phyloP scores from a whole-genome alignment of 1,139 yeast species.

The Meyerozyma guilliermondii region DNA sequence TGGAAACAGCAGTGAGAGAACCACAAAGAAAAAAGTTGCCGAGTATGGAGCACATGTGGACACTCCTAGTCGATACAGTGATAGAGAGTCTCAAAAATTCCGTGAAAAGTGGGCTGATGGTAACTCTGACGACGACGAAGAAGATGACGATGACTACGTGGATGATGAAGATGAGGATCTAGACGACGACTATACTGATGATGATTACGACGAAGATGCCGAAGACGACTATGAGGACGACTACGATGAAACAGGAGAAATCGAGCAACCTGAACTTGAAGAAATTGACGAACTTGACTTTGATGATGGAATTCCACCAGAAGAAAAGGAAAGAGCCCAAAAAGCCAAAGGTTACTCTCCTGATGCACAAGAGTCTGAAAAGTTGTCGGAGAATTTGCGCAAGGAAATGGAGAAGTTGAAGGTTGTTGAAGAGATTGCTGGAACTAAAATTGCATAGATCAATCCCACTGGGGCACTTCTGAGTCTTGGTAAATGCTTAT shows the following conservation, averaged over 20 bases:
- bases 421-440: constrained; percentile 4
- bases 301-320: constrained; percentile 9
- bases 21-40: constrained; percentile 8
- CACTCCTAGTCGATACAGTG: constrained; percentile 1
- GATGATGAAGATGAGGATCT: constrained; percentile 20
- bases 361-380: constrained; percentile 6
- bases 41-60: constrained; percentile 8
- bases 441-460: constrained; percentile 1
- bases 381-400: constrained; percentile 6
- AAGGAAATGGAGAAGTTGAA: constrained; percentile 5
- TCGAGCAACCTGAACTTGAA: constrained; percentile 5
- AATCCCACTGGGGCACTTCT: no score
- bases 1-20: constrained; percentile 16
- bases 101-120: constrained; percentile 11
- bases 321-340: constrained; percentile 8
- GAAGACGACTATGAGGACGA: constrained; percentile 23
- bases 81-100: not conserved
- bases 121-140: constrained; percentile 24
- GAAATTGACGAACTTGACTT: constrained; percentile 10
- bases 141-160: constrained; percentile 24
- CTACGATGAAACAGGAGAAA: constrained; percentile 11
- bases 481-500: no score
- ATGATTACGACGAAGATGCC: constrained; percentile 17
- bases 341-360: constrained; percentile 7
- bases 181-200: constrained; percentile 20